Conservation (phyloP, 306 rosid species). For the Vicia villosa region DNA sequence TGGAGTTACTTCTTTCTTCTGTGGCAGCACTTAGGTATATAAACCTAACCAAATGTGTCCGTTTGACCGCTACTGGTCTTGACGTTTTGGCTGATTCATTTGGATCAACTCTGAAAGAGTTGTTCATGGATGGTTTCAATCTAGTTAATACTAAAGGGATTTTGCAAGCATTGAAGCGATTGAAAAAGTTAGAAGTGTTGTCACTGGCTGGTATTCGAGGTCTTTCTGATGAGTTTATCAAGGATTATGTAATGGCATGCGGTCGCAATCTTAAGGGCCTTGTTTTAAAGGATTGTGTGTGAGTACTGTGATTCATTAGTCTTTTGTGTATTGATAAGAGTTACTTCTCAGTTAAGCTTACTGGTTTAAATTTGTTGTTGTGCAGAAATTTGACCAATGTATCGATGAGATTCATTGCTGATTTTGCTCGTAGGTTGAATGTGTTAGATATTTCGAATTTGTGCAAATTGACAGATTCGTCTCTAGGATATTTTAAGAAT, state of each 20-base stretch:
- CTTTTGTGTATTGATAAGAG: no score
- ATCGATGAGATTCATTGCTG: conserved; percentile 65
- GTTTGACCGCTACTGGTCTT: conserved; percentile 62
- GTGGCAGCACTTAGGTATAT: conserved; percentile 68
- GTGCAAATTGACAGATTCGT: conserved; percentile 61
- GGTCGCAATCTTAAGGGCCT: conserved; percentile 78
- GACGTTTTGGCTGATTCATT: conserved; percentile 56
- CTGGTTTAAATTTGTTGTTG: conserved; percentile 19
- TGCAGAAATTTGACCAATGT: conserved; percentile 78
- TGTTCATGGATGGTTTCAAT: conserved; percentile 75
- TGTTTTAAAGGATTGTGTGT: conserved; percentile 73
- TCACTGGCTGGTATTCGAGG: conserved; percentile 66
- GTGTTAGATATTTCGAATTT: conserved; percentile 60
- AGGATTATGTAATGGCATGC: conserved; percentile 43
- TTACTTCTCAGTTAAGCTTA: no score
- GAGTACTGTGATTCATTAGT: not conserved
- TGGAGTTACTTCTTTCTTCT: conserved; percentile 62
- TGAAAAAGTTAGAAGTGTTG: conserved; percentile 67
- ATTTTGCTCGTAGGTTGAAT: conserved; percentile 54
- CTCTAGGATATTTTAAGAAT: conserved; percentile 65
- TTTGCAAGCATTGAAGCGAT: conserved; percentile 55
- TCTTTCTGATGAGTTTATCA: conserved; percentile 58
- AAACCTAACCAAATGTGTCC: conserved; percentile 85
- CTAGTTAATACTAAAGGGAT: conserved; percentile 48
- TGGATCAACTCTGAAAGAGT: conserved; percentile 68